These are phyloP conservation scores for Tuber magnatum DNA, from an alignment of 495 filamentous ascomycete genomes.

Conservation along the genomic window DNA sequence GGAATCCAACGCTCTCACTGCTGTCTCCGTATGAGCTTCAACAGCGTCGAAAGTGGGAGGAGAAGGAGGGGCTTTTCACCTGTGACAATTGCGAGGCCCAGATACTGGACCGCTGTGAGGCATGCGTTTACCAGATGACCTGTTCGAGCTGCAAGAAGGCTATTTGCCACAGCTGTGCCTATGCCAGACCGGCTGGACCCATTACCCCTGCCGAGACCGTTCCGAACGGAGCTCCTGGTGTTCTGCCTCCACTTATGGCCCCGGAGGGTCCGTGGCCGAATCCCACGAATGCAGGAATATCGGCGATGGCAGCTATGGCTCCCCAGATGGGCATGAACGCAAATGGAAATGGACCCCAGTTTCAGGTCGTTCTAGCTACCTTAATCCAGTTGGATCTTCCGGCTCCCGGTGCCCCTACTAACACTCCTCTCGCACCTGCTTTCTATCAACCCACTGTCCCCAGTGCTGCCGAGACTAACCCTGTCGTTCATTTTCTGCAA, in stretches of 20 bases:
- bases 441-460: conserved; percentile 8
- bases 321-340: background rate
- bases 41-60: conserved; percentile 27
- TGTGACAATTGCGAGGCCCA: conserved; percentile 37
- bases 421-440: background rate
- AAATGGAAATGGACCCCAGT: background rate
- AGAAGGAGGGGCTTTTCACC: conserved; percentile 26
- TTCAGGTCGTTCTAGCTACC: background rate
- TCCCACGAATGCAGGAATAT: background rate
- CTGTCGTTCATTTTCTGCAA: conserved; percentile 32
- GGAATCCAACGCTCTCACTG: conserved; percentile 29
- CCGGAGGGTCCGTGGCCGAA: conserved; percentile 8
- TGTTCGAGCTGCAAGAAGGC: conserved; percentile 38
- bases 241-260: background rate
- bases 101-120: conserved; percentile 40
- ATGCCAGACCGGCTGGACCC: conserved; percentile 26
- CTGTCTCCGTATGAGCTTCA: conserved; percentile 29
- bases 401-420: background rate
- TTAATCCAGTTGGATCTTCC: background rate
- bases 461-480: conserved; percentile 25
- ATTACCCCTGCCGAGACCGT: background rate
- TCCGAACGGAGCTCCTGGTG: background rate
- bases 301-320: background rate
- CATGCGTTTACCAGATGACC: conserved; percentile 41
- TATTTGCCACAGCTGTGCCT: conserved; percentile 38